Conservation (phyloP, 164 flowering plant species). For the Euptelea pleiosperma region DNA sequence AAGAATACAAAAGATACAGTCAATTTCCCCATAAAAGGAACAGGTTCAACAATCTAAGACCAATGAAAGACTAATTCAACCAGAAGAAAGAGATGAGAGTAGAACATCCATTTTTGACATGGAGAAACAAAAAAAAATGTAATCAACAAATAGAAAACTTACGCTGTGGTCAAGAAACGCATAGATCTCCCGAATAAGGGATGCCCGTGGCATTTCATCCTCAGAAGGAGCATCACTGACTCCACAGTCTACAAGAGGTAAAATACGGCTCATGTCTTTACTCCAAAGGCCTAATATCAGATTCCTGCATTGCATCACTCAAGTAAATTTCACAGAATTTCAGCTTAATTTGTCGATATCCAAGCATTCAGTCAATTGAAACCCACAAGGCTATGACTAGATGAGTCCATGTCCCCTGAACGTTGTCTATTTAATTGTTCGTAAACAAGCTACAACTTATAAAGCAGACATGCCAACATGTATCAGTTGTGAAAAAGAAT, state of each 20-base stretch:
- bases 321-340: slow-evolving; percentile 6
- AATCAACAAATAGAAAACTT: slow-evolving; percentile 32
- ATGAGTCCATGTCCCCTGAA: background rate
- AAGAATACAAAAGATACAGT: background rate
- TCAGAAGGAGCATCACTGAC: slow-evolving; percentile 41
- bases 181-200: slow-evolving; percentile 75
- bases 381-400: background rate
- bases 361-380: slow-evolving; percentile 1
- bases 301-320: slow-evolving; percentile 57
- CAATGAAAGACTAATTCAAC: background rate
- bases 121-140: background rate
- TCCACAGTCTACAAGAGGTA: slow-evolving; percentile 83
- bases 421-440: background rate
- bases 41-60: background rate
- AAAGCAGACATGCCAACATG: background rate
- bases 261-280: slow-evolving; percentile 71
- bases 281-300: slow-evolving; percentile 81
- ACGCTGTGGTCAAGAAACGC: slow-evolving; percentile 84
- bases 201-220: slow-evolving; percentile 51
- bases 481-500: background rate
- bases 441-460: background rate
- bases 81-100: background rate
- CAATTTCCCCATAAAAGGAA: background rate
- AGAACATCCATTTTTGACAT: background rate
- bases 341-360: background rate